Evolutionary conservation across 2,329 filamentous ascomycete genomes (phyloP), one percentile per base, ranked within the genome.

Genomic region (Aspergillus eucalypticola): DNA sequence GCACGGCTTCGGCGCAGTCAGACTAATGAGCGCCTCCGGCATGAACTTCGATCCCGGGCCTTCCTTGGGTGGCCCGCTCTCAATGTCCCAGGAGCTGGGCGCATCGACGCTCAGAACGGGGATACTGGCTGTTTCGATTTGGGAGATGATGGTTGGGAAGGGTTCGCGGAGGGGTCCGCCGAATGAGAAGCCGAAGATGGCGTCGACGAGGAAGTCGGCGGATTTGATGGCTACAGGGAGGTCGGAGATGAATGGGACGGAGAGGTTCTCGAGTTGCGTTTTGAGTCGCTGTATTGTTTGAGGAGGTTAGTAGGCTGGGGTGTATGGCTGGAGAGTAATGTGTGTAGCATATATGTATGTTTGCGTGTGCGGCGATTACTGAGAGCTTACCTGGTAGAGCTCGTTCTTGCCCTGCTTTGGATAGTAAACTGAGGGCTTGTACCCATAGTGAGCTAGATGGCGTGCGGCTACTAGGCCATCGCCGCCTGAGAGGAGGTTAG

Each of bases 121-220:
- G 7, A 95, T 71, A 25, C 83, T 83, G 5, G 90, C 89, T 44
- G 88, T 83, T 67, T 92, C 86, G 39, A 99, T 82, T 7, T 90
- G 87, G 62, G 84, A 81, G 67, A 99, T 96, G 13, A 97, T 90
- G 0, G 83, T 83, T 0, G 89, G 88, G 72, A 98, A 99, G 1
- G 95, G 95, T 66, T 96, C 91, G n/a, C 95, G 88, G 56, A 99
- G 89, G 65, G 95, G 89, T 6, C 93, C 94, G 1, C 88, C 89
- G 79, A 99, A 99, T 62, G 90, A 95, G 80, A 99, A 99, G 7
- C 91, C 92, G 73, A 99, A 99, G 63, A 99, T 91, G 8, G 95
- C 92, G 76, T 99, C 95, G 60, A 99, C 82, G 56, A 99, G 79
- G 66, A 96, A 90, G 72, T 97, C 90, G 2, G 90, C 84, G 56